Conservation (phyloP, 257 asterid genomes). For the Salvia hispanica region DNA sequence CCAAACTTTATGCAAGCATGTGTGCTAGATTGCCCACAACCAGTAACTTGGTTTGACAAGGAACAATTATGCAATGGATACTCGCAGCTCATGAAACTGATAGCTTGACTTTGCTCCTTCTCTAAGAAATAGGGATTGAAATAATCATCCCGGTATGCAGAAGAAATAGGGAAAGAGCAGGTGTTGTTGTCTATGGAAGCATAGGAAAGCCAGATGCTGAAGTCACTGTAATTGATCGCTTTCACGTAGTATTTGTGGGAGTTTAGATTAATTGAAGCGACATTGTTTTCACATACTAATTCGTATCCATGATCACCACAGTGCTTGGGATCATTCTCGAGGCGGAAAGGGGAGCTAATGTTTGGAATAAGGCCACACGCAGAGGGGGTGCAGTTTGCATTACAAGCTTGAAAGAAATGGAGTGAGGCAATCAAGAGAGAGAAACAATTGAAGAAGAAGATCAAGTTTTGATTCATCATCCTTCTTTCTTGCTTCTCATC, state of each 20-base stretch:
- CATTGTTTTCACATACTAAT: conserved; percentile 37
- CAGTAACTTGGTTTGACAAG: not conserved
- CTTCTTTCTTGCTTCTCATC: too few species aligned
- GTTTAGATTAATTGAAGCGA: conserved; percentile 14
- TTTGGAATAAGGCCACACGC: conserved; percentile 41
- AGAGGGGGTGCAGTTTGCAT: conserved; percentile 35
- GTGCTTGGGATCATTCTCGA: conserved; percentile 40
- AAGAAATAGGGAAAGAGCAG: conserved; percentile 8
- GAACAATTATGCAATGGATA: conserved; percentile 13
- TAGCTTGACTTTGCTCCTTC: not conserved
- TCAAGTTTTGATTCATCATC: not conserved
- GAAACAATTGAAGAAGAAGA: conserved; percentile 2
- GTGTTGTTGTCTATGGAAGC: conserved; percentile 20
- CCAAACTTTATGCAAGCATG: not conserved
- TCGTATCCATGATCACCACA: conserved; percentile 44
- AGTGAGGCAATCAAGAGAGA: not conserved
- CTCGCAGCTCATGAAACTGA: conserved; percentile 6
- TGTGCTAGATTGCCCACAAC: not conserved
- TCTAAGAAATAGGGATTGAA: not conserved
- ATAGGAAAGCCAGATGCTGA: conserved; percentile 35
- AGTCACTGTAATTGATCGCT: conserved; percentile 24
- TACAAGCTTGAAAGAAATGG: not conserved
- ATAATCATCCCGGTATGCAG: not conserved
- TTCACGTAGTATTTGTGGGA: conserved; percentile 30
- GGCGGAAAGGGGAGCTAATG: conserved; percentile 45